These are phyloP conservation scores for Daedaleopsis sinensis DNA, from an alignment of 768 basidiomycete genomes.

Conservation along the genomic window DNA sequence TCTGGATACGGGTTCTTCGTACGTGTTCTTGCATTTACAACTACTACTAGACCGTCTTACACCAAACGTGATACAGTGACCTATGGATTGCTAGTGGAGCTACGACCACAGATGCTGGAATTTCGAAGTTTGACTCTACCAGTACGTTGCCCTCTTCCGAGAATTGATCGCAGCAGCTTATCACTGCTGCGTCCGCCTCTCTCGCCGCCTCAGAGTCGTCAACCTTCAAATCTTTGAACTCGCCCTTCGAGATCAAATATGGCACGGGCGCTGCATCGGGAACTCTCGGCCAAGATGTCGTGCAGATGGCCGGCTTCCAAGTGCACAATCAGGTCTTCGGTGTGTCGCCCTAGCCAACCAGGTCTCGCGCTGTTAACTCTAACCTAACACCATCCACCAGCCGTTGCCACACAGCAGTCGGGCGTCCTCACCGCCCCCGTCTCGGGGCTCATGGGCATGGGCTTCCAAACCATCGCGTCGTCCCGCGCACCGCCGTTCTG, in stretches of 20 bases:
- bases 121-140: too few species aligned
- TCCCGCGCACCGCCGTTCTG: conserved; percentile 81
- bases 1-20: conserved; percentile 89
- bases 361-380: too few species aligned
- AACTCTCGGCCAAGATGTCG: conserved; percentile 66
- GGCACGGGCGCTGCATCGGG: conserved; percentile 82
- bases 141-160: too few species aligned
- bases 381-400: conserved; percentile 25
- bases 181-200: too few species aligned
- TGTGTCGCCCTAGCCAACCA: not conserved
- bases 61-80: conserved; percentile 24
- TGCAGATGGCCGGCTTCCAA: conserved; percentile 89
- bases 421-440: conserved; percentile 71
- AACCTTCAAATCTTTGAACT: conserved; percentile 56
- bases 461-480: conserved; percentile 71
- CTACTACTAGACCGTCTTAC: too few species aligned
- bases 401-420: conserved; percentile 55
- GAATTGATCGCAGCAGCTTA: too few species aligned
- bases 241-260: conserved; percentile 72
- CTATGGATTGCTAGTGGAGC: too few species aligned
- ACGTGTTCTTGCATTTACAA: conserved; percentile 28
- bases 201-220: conserved; percentile 59
- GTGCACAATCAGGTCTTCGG: conserved; percentile 81
- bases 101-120: too few species aligned
- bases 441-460: conserved; percentile 89